Evolutionary conservation across 306 rosid genomes (phyloP), one percentile per base, ranked within the genome.

Genomic region (Prunus kanzakura): DNA sequence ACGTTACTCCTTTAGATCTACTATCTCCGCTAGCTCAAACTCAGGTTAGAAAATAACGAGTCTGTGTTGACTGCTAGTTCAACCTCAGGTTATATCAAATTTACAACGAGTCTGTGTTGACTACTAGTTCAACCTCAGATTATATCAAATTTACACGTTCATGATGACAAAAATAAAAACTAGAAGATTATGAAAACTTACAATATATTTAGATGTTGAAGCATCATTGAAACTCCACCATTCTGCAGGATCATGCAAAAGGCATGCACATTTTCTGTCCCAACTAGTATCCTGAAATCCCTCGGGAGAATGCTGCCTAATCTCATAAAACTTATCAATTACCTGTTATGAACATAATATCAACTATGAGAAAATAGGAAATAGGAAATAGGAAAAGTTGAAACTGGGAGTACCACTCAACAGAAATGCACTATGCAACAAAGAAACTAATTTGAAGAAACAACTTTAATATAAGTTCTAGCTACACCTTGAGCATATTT

Each of bases 181-280:
- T 65, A 22, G 43, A 84, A 49, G 78, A 72, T 47, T 62, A 54
- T 78, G 78, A 82, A 85, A 85, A 79, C 96, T 83, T 89, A 95
- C 99, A 67, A 92, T 86, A 84, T 92, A 95, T 84, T 88, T 86
- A 70, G 92, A 83, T 29, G 92, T 91, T 56, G 97, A 85, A 80
- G 84, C 64, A 81, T 95, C 99, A 45, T 92, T 89, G 73, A 84
- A 95, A 81, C 92, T 89, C 97, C 97, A 95, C 78, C 74, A 30
- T 73, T 90, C 93, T 67, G 76, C 76, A 51, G 93, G 87, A 85
- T 92, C 97, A 78, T 80, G 88, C 89, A 92, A 83, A 84, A 95
- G 99, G 78, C 87, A 81, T 66, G 73, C 71, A 79, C 93, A 89
- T 82, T 90, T 95, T 55, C 82, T 86, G 67, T 90, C 91, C 99